Evolutionary conservation across 768 basidiomycete genomes (phyloP), one percentile per base, ranked within the genome.

Genomic region (Roridomyces roridus): DNA sequence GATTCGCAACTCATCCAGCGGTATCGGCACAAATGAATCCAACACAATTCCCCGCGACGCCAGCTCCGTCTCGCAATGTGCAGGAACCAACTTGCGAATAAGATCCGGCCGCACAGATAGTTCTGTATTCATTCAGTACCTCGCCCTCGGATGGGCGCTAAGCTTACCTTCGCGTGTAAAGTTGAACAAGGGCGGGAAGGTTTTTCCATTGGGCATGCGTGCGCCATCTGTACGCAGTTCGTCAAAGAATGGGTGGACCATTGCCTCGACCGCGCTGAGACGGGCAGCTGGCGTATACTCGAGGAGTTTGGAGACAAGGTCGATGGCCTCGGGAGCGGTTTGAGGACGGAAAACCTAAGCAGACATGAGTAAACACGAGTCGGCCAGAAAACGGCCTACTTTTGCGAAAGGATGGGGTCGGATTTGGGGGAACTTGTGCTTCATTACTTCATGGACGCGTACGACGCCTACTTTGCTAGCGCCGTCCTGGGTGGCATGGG

Each of bases 371-470:
- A 40, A 52, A 28, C 55, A 53, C 44, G 64, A 66, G 49, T 57
- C 44, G 17, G 50, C 31, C 54, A 28, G 35, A 28, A 46, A 42
- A 26, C 10, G 18, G 70, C 74, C 24, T 56, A 93, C 94, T 87
- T 98, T 98, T 70, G 89, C 91, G 81, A 98, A 98, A 0, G 96
- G 96, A 70, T 98, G 96, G n/a, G 96, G 94, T 72, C 96, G 95
- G 81, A 99, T 99, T 76, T 98, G 96, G 2, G 97, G 97, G 81
- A 99, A 99, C 77, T 98, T 98, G 86, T 99, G 97, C 72, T 99
- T 96, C 97, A 98, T 98, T 90, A 90, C 72, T 76, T 90, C 53
- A 86, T 91, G 81, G 88, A 90, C 65, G 74, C 83, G 14, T 90
- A 90, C 74, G 77, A 77, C 40, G 74, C 88, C 40, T 86, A 86